phyloP scores from a whole-genome alignment of 306 rosid species.

The Quercus mongolica region DNA sequence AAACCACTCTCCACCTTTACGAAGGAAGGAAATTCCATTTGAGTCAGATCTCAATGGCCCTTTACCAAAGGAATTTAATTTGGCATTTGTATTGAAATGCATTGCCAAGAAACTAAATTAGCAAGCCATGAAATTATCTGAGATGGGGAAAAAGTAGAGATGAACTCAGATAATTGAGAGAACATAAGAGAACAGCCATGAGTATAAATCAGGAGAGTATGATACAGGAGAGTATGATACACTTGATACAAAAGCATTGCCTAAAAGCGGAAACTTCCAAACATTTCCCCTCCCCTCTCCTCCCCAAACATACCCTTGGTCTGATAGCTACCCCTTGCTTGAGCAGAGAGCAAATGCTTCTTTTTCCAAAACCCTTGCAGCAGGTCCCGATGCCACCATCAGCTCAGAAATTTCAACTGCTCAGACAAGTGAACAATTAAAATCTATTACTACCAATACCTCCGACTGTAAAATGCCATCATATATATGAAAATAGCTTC shows the following conservation, averaged over 20 bases:
- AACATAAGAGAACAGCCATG: background rate
- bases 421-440: constrained; percentile 16
- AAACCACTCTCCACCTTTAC: too few relatives aligned
- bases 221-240: background rate
- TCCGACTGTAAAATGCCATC: background rate
- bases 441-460: background rate
- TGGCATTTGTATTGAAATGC: background rate
- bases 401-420: constrained; percentile 18
- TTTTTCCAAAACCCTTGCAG: constrained; percentile 20
- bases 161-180: background rate
- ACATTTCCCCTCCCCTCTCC: too few relatives aligned
- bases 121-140: background rate
- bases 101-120: background rate
- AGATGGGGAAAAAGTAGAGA: background rate
- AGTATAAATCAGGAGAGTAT: background rate
- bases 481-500: background rate
- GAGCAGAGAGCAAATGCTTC: constrained; percentile 13
- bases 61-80: background rate
- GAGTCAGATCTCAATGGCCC: too few relatives aligned
- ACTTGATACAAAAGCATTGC: background rate
- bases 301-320: too few relatives aligned
- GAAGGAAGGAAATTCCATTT: too few relatives aligned
- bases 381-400: constrained; percentile 3
- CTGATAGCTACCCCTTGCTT: too few relatives aligned
- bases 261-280: background rate